Evolutionary conservation across 1,284 basidiomycete species (phyloP), one percentile per base, ranked within the genome.

Genomic region (Phylloboletellus chloephorus): DNA sequence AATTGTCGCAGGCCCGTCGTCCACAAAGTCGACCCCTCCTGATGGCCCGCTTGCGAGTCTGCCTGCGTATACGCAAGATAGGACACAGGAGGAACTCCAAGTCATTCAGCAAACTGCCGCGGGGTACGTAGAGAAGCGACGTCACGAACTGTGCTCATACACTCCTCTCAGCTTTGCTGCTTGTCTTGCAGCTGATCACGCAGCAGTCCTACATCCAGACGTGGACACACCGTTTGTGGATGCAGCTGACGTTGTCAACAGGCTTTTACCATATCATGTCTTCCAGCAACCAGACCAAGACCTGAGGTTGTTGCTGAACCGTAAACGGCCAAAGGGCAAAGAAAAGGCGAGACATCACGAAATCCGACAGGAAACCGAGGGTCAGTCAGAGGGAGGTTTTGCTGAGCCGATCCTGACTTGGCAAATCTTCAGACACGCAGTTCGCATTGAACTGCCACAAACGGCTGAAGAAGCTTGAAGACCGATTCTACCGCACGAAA

Each of bases 261-360:
- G 84, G 37, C 66, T 88, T 12, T 62, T 88, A 17, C 85, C 85
- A 0, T 88, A 84, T 57, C 85, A 88, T 56, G 63, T 88, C 38
- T 86, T 80, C 50, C 81, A 83, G 49, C 79, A 84, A 43, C 84
- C 84, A 0, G 63, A 63, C 42, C 76, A 79, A 31, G 86, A 88
- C 52, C 51, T 84, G 44, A 58, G 63, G 13, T 29, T 50, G 7
- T 39, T 69, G 11, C 22, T 47, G 28, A 29, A 38, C 36, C 50
- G 44, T 35, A 60, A 56, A 16, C 68, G 63, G 43, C 64, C 66
- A 30, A 85, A 86, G 58, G 74, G 78, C 6, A 84, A 83, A 55
- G 74, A 63, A 44, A 78, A 69, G 49, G 73, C 73, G 1, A 66
- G 32, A 15, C 60, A 71, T 36, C 53, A 61, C 21, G 67, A 72